Evolutionary conservation across 495 filamentous ascomycete species (phyloP).

Genomic region (Copromyces sp.): DNA sequence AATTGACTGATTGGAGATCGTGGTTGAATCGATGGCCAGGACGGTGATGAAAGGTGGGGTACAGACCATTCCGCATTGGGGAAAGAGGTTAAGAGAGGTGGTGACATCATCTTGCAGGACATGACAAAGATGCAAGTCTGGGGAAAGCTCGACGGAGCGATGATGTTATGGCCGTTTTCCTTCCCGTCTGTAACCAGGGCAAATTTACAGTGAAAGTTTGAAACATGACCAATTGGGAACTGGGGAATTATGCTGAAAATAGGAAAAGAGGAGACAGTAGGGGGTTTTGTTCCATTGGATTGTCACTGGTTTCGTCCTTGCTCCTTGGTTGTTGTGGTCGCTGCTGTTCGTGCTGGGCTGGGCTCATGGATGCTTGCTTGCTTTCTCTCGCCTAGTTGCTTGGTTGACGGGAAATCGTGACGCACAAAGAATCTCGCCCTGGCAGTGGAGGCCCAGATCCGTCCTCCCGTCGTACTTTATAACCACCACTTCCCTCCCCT

Average conservation of each 20-base stretch:
- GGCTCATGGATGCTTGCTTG: background rate
- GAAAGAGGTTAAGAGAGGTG: conserved; percentile 9
- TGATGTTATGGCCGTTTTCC: conserved; percentile 15
- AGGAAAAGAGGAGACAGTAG: background rate
- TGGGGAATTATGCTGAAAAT: background rate
- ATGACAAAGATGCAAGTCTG: conserved; percentile 8
- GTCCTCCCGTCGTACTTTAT: conserved; percentile 9
- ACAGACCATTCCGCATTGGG: background rate
- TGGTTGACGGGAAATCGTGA: conserved; percentile 12
- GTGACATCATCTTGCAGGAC: conserved; percentile 28
- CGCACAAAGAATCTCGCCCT: conserved; percentile 17
- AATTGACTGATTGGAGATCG: background rate
- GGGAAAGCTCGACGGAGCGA: conserved; percentile 19
- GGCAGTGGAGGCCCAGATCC: background rate
- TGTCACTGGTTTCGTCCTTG: background rate
- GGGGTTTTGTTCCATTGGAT: background rate
- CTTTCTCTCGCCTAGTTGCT: background rate
- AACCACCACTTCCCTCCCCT: conserved; percentile 8
- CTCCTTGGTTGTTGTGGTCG: background rate
- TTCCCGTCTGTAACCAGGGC: too few species aligned
- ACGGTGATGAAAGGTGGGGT: conserved; percentile 2
- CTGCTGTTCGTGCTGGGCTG: background rate
- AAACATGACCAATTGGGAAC: background rate
- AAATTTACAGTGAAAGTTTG: background rate
- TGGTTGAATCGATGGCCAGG: background rate